Percentiles rank a stretch among this genome's conserved stretches.
These are phyloP conservation scores for Colletotrichum sp. DNA, from an alignment of 2,329 filamentous ascomycete species.

Conservation along the genomic window DNA sequence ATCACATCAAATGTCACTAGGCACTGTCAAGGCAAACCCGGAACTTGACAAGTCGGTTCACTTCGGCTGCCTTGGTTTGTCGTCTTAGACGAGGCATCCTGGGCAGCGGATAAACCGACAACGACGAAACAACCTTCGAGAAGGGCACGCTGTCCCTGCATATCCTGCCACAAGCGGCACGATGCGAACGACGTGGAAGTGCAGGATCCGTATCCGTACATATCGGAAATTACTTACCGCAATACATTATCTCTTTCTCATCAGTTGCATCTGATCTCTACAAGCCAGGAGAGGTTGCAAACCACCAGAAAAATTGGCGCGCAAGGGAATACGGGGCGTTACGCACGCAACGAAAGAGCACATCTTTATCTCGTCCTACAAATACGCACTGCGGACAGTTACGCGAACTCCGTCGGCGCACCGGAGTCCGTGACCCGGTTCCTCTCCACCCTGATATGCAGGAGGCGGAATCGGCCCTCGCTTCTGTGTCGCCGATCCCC, in stretches of 20 bases:
- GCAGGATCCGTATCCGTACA: not conserved
- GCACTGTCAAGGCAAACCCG: not conserved
- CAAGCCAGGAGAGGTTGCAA: not conserved
- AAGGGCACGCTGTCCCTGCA: not conserved
- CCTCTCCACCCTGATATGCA: not conserved
- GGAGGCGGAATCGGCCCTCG: not conserved
- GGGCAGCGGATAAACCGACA: not conserved
- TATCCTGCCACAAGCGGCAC: not conserved
- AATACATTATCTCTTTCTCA: not conserved
- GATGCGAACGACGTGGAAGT: not conserved
- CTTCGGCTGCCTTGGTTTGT: not conserved
- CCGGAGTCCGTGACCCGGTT: not conserved
- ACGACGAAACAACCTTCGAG: not conserved
- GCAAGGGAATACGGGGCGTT: not conserved
- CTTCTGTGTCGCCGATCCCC: not conserved
- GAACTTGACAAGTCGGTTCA: not conserved
- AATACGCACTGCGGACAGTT: not conserved
- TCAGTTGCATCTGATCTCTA: not conserved
- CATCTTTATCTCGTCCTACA: not conserved
- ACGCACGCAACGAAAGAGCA: not conserved
- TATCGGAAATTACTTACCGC: not conserved
- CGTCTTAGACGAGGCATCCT: not conserved
- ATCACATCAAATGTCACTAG: not conserved
- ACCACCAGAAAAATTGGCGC: not conserved
- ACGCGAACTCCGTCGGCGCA: not conserved